Base-by-base conservation (phyloP, 2,329 filamentous ascomycete genomes). In the Aspergillus puulaauensis region DNA sequence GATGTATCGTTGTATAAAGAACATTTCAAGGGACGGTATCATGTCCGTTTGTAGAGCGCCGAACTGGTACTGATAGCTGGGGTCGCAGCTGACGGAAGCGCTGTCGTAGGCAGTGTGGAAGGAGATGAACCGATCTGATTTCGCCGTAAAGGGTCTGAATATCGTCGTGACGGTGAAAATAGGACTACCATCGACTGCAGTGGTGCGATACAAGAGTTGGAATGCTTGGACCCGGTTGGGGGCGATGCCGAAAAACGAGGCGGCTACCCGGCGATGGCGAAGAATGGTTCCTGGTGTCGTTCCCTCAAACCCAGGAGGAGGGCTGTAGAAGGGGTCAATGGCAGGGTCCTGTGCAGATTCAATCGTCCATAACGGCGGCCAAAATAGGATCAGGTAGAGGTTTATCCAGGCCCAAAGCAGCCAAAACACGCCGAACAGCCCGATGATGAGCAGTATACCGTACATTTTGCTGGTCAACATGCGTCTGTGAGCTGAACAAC, bases 201-300 rank as follows among this genome's bases (percentile, higher is more conserved):
- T 78, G 2, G 77, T 78, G 14, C 74, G 70, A 57, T 79, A 79
- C 1, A 79, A 68, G 40, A 80, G 65, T 58, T 79, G 73, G 47
- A 73, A 70, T 6, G 63, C 65, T 11, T 65, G 58, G 6, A 70
- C 61, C 1, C 62, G 66, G 37, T 67, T 54, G 4, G 63, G 64
- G 17, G 70, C 57, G 11, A 54, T 7, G n/a, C 57, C 57, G 19
- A 52, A 46, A n/a, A 55, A 55, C 6, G 47, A 31, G 4, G 57
- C 15, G 4, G 33, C 11, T 15, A 59, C 15, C 12, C 6, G 23
- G 7, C 57, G 52, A 21, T 43, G 2, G 47, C 52, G 57, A 14
- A 59, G 41, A 37, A 52, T 55, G 1, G 52, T 33, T 5, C 57
- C 57, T 6, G 57, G 57, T 4, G 23, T 23, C 4, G 9, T 2